Evolutionary conservation across 176 grass and related monocot genomes (phyloP), one percentile per base, ranked within the genome.

Genomic region (Aechmea fasciata): DNA sequence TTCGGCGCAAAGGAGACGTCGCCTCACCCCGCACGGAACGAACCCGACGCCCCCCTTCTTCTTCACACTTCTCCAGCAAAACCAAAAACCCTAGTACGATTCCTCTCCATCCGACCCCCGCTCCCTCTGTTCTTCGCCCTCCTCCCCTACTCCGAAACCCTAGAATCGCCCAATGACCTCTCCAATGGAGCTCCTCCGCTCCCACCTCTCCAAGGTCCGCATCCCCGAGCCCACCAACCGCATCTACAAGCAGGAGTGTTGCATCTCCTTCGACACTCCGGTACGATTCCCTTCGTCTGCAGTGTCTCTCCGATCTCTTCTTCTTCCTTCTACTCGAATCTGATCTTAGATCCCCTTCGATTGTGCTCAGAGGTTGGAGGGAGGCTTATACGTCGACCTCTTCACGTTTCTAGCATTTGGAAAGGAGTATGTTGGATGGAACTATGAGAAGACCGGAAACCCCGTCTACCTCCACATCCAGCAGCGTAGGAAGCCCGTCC

Each of bases 241-340:
- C 63, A 88, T 99, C 82, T 88, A 99, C 80, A 99, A 93, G 90
- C 82, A 85, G 20, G 94, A 99, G 81, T 99, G 94, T 72, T 99
- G 94, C 80, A 50, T 93, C 87, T 99, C 94, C 62, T 99, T 90
- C 80, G 89, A 88, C 75, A 88, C 89, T 14, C 84, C 95, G 63
- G 90, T 94, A 87, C 80, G 57, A 50, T 4, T 29, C 15, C 26
- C 13, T 72, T 18, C 11, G 29, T 11, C 23, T 23, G 13, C 18
- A 28, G 11, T 0, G 9, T 54, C 12, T 52, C 48, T n/a, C 48
- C 51, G 52, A 3, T 17, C 23, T 28, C 13, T 67, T 48, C 12
- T 62, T 67, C 52, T 20, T 24, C 10, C 52, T 20, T 29, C 8
- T 13, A 51, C 7, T 55, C 25, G 13, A 14, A 9, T 74, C 3